A percentile compares a stretch with the other conserved stretches of the same genome.
Conservation (phyloP, 2,329 filamentous ascomycete genomes). For the Fusarium chlamydosporum region DNA sequence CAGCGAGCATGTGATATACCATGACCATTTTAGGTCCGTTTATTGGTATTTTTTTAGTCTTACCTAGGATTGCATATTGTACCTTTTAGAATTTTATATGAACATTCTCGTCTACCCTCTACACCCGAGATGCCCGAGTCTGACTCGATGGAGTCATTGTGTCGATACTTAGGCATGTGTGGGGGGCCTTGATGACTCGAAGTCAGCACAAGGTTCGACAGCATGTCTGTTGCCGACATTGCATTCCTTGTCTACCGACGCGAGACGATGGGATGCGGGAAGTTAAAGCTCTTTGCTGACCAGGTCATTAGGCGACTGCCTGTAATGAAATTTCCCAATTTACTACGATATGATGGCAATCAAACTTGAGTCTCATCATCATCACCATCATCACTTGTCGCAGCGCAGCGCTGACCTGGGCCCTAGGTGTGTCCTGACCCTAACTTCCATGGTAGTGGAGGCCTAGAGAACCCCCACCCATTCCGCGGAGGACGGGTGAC, state of each 20-base stretch:
- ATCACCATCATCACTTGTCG: slow-evolving; percentile 9
- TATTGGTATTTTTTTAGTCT: slow-evolving; percentile 36
- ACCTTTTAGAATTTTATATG: slow-evolving; percentile 38
- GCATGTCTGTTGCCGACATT: slow-evolving; percentile 1
- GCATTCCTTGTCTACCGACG: slow-evolving; percentile 19
- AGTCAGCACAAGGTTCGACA: slow-evolving; percentile 18
- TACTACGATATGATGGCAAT: neutral
- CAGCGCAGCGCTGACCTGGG: slow-evolving; percentile 4
- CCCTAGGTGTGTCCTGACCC: slow-evolving; percentile 14
- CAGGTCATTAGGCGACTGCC: neutral
- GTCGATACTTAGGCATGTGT: slow-evolving; percentile 14
- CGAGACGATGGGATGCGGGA: slow-evolving; percentile 6
- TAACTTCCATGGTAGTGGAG: slow-evolving; percentile 1
- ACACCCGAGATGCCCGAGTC: slow-evolving; percentile 11
- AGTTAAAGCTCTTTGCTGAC: neutral
- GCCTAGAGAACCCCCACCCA: slow-evolving; percentile 16
- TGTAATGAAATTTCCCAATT: neutral
- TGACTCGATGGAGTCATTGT: slow-evolving; percentile 28
- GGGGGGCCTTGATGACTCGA: slow-evolving; percentile 42
- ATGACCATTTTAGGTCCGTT: slow-evolving; percentile 22
- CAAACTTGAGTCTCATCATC: slow-evolving; percentile 2
- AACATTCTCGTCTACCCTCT: slow-evolving; percentile 20
- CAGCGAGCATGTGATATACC: slow-evolving; percentile 48
- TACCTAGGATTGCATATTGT: slow-evolving; percentile 31
- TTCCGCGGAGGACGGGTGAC: slow-evolving; percentile 60